Evolutionary conservation across 108 stramenopile genomes (phyloP).

Genomic region (Cyclotella atomus): DNA sequence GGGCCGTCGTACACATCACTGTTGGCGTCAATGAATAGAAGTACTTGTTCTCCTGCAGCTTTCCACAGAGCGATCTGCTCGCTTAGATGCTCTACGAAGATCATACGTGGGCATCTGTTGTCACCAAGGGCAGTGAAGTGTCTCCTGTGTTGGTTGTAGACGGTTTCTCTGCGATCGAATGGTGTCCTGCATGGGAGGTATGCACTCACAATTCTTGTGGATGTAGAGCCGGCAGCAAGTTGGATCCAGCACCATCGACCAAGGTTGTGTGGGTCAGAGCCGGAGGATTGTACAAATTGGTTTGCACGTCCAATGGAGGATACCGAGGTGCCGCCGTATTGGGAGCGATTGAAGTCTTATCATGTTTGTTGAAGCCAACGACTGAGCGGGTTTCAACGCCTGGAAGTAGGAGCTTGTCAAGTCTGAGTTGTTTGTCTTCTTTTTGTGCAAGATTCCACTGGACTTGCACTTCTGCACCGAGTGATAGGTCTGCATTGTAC

Average conservation of each 20-base stretch:
- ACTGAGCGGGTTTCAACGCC: neutral
- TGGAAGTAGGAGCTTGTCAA: neutral
- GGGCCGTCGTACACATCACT: neutral
- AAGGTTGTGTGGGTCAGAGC: neutral
- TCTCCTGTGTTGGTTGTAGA: neutral
- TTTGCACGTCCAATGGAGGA: neutral
- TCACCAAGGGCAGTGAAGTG: neutral
- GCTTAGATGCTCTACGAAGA: neutral
- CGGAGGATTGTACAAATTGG: neutral
- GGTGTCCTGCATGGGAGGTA: neutral
- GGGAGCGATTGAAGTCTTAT: neutral
- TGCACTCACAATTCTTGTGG: neutral
- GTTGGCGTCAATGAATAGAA: conserved; percentile 2
- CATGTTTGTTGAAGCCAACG: no score
- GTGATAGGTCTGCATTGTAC: neutral
- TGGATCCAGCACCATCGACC: neutral
- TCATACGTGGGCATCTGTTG: neutral
- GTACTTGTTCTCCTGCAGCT: neutral
- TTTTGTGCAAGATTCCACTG: no score
- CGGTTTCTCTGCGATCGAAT: neutral
- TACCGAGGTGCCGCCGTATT: neutral
- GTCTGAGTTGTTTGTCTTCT: no score
- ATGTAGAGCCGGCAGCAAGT: neutral
- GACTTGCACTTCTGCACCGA: no score
- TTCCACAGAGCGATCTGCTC: neutral